Evolutionary conservation across 306 rosid genomes (phyloP).

Genomic region (Albizia julibrissin): DNA sequence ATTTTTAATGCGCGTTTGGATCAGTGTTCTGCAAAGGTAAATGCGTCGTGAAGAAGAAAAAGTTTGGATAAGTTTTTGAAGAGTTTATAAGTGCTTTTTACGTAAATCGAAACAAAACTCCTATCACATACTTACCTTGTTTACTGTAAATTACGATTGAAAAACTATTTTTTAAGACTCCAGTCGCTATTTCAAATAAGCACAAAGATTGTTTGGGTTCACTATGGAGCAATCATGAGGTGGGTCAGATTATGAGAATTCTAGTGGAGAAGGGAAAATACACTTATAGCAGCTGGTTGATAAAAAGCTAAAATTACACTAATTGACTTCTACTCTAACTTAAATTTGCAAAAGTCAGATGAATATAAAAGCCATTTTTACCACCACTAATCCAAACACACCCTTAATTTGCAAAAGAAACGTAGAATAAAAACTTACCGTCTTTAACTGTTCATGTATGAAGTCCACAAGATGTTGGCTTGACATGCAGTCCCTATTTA

Average conservation of each 20-base stretch:
- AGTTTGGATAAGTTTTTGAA: no score
- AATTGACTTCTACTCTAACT: neutral
- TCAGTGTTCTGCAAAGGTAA: neutral
- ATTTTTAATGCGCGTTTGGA: neutral
- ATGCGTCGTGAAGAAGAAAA: neutral
- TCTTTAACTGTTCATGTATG: constrained; percentile 60
- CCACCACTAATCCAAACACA: no score
- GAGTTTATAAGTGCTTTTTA: no score
- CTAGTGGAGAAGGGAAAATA: neutral
- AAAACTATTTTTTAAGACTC: no score
- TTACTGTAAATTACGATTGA: no score
- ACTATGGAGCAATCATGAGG: neutral
- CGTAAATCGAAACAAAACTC: no score
- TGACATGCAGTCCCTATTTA: constrained; percentile 91
- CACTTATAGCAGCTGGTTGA: neutral
- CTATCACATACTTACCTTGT: no score
- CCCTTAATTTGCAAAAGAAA: neutral
- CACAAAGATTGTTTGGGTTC: no score
- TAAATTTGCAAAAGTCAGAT: no score
- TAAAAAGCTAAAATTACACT: neutral
- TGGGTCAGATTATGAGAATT: neutral
- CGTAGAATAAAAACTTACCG: constrained; percentile 45
- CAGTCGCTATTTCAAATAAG: no score
- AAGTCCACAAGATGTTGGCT: constrained; percentile 93
- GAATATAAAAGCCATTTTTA: no score